phyloP scores from a whole-genome alignment of 257 asterid genomes.

The Nyctanthes arbortristis region DNA sequence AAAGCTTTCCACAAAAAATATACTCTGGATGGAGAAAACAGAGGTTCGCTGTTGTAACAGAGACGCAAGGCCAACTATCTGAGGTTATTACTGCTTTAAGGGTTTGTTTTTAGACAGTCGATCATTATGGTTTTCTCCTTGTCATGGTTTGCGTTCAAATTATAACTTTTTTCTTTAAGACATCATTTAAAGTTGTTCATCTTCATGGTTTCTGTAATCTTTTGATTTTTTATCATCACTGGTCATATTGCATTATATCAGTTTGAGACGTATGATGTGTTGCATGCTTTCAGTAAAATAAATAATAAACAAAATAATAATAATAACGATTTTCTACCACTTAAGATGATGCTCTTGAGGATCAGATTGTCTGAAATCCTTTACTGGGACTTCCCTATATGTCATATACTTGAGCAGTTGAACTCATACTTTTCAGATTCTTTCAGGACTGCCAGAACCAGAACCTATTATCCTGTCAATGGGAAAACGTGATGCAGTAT shows the following conservation, averaged over 20 bases:
- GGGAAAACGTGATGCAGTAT: slow-evolving; percentile 26
- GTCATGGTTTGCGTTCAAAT: not conserved
- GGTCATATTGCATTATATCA: not conserved
- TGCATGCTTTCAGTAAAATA: not conserved
- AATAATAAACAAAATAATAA: too few species aligned
- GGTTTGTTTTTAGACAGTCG: slow-evolving; percentile 29
- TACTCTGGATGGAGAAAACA: slow-evolving; percentile 24
- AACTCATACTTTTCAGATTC: slow-evolving; percentile 18
- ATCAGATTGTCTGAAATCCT: not conserved
- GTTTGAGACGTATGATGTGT: slow-evolving; percentile 1
- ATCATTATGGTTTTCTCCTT: slow-evolving; percentile 15
- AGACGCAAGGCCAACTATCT: slow-evolving; percentile 12
- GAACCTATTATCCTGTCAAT: slow-evolving; percentile 6
- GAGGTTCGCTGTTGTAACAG: slow-evolving; percentile 14
- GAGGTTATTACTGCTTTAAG: slow-evolving; percentile 26
- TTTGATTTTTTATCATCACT: not conserved
- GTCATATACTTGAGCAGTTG: slow-evolving; percentile 14
- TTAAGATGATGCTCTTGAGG: not conserved
- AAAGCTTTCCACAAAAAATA: not conserved
- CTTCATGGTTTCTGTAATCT: not conserved
- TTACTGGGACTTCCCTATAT: not conserved
- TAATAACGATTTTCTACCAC: not conserved
- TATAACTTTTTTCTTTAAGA: not conserved
- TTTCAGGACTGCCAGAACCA: slow-evolving; percentile 28
- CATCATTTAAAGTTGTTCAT: not conserved